Conservation (phyloP, 2,329 filamentous ascomycete species). For the Talaromyces sp. region DNA sequence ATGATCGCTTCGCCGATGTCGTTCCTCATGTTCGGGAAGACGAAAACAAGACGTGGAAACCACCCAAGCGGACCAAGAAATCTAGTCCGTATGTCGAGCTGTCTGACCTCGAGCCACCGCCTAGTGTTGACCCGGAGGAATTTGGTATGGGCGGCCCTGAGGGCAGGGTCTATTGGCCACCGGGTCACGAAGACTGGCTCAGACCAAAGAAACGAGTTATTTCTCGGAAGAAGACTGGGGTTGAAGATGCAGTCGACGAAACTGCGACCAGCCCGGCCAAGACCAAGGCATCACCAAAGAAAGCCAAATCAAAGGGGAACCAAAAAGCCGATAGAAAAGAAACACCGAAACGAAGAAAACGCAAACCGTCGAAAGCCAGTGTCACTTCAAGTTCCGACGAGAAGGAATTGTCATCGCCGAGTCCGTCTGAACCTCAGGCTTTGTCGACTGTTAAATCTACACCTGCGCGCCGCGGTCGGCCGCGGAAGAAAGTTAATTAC, state of each 20-base stretch:
- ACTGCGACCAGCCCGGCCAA: conserved; percentile 3
- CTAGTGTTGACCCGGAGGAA: conserved; percentile 59
- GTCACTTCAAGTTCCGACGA: conserved; percentile 24
- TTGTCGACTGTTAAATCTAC: background rate
- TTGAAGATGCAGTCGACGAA: conserved; percentile 9
- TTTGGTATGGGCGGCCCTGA: conserved; percentile 82
- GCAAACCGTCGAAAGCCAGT: conserved; percentile 24
- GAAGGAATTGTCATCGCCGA: conserved; percentile 1
- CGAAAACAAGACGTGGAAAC: conserved; percentile 59
- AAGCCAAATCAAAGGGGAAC: background rate
- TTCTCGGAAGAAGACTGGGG: conserved; percentile 1
- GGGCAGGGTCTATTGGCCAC: conserved; percentile 82
- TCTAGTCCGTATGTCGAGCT: conserved; percentile 32
- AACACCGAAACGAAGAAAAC: conserved; percentile 22
- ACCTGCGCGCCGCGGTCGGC: conserved; percentile 20
- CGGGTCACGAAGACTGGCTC: conserved; percentile 86
- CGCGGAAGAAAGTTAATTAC: conserved; percentile 31
- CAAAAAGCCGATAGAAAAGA: conserved; percentile 3
- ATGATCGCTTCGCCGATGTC: conserved; percentile 69
- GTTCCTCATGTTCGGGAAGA: conserved; percentile 72
- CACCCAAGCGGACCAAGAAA: conserved; percentile 43
- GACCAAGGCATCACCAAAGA: background rate
- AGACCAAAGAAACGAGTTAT: conserved; percentile 51
- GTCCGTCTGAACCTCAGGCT: background rate
- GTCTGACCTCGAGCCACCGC: conserved; percentile 40